Base-by-base conservation (phyloP, 2,329 filamentous ascomycete genomes). In the Daldinia sp. region DNA sequence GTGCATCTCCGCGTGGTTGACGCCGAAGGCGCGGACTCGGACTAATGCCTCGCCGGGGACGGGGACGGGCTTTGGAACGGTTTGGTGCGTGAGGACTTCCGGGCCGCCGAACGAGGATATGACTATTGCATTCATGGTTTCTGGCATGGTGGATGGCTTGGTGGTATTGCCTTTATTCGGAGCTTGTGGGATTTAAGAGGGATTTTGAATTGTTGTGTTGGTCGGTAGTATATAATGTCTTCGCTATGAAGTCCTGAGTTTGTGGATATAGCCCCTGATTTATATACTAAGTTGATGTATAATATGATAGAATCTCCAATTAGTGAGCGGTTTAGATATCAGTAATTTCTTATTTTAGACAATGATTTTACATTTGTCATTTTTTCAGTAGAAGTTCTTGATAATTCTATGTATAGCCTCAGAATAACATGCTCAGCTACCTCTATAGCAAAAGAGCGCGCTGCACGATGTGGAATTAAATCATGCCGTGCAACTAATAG, bases 1-100 rank as follows among this genome's bases (percentile, higher is more conserved):
- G 71, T 83, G 80, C 78, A 82, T 82, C 70, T 84, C 82, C 7
- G 82, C 82, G 35, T 83, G 81, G 67, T 83, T 83, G 44, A 83
- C 67, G 2, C 81, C 81, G 57, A 84, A 84, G 7, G 81, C 81
- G 65, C 77, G 74, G 44, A 83, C 76, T 64, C 75, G 67, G 68
- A 82, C 75, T 13, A 81, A 69, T 0, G 77, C 77, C 44, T 79
- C 67, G 58, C 78, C 78, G 0, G 48, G 41, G 15, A 60, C 44
- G 5, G 79, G 76, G 1, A 60, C 50, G 6, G 79, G 77, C 54
- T 75, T 77, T n/a, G 73, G 58, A 20, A 76, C 74, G 1, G 59
- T 64, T 53, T 73, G 68, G 56, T 73, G 62, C 15, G 69, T 58
- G n/a, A 80, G 75, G 56, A 75, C 74, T 57, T 76, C 73, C 3